Percentiles rank a stretch among this genome's conserved stretches.
Evolutionary conservation across 495 filamentous ascomycete species (phyloP).

Genomic region (Filosporella fistucella): DNA sequence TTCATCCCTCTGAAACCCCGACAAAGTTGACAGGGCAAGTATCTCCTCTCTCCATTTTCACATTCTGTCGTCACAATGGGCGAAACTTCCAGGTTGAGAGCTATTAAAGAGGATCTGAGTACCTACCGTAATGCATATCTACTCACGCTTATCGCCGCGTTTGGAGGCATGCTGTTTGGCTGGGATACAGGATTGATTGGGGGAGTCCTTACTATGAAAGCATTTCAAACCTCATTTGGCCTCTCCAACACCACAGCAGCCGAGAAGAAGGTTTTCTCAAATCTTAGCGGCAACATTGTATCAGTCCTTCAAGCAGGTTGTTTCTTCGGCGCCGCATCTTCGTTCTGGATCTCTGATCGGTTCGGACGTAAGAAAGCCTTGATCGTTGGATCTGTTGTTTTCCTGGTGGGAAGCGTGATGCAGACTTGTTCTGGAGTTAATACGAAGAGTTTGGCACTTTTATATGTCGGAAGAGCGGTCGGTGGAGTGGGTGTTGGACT

Average conservation of each 20-base stretch:
- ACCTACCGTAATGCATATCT: too few relatives aligned
- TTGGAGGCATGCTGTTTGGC: slow-evolving; percentile 67
- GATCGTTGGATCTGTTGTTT: slow-evolving; percentile 57
- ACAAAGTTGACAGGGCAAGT: too few relatives aligned
- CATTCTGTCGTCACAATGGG: too few relatives aligned
- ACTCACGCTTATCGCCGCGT: slow-evolving; percentile 57
- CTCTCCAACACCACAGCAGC: slow-evolving; percentile 37
- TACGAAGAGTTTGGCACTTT: slow-evolving; percentile 57
- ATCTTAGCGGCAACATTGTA: slow-evolving; percentile 64
- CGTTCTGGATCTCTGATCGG: too few relatives aligned
- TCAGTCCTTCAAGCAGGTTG: slow-evolving; percentile 63
- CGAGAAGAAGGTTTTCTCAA: slow-evolving; percentile 38
- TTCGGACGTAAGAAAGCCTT: too few relatives aligned
- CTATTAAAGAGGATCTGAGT: too few relatives aligned
- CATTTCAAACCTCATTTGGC: slow-evolving; percentile 55
- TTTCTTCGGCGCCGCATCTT: slow-evolving; percentile 63
- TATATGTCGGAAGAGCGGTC: slow-evolving; percentile 52
- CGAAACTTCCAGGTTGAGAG: too few relatives aligned
- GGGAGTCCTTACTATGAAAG: slow-evolving; percentile 56
- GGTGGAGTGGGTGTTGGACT: slow-evolving; percentile 50
- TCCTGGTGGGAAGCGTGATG: too few relatives aligned
- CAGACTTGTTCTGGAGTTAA: too few relatives aligned
- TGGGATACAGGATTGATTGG: slow-evolving; percentile 71
- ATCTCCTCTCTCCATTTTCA: too few relatives aligned
- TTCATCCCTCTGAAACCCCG: too few relatives aligned